Conservation (phyloP, 2,329 filamentous ascomycete genomes). For the Aspergillus amoenus region DNA sequence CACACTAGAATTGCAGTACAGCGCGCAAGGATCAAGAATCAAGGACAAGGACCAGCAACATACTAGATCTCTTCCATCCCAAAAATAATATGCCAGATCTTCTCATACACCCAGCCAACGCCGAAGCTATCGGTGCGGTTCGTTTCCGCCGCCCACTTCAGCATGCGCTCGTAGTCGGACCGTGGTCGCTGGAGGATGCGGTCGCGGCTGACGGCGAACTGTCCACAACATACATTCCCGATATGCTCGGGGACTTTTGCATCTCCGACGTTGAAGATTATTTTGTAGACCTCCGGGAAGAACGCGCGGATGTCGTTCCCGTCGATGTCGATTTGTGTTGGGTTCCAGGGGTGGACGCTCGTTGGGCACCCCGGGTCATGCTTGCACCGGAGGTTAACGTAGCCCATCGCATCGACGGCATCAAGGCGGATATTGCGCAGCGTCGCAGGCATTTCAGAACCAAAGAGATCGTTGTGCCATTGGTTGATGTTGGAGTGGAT, state of each 20-base stretch:
- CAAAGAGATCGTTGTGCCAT: conserved; percentile 57
- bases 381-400: conserved; percentile 41
- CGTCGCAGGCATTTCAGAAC: conserved; percentile 25
- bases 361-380: conserved; percentile 39
- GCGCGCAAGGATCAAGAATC: background rate
- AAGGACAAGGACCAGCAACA: conserved; percentile 2
- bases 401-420: conserved; percentile 39
- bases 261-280: conserved; percentile 24
- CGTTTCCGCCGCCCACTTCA: conserved; percentile 32
- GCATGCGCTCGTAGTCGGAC: conserved; percentile 33
- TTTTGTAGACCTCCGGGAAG: conserved; percentile 27
- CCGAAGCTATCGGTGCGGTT: conserved; percentile 30
- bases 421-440: conserved; percentile 35
- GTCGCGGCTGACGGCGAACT: conserved; percentile 35
- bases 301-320: conserved; percentile 25
- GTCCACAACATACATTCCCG: conserved; percentile 35
- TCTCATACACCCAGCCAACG: conserved; percentile 33
- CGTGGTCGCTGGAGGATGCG: conserved; percentile 28
- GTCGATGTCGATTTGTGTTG: conserved; percentile 22
- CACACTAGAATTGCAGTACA: background rate
- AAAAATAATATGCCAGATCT: conserved; percentile 36
- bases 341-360: conserved; percentile 33
- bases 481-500: conserved; percentile 58
- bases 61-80: conserved; percentile 28
- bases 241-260: conserved; percentile 27